Percentiles rank a stretch among this genome's conserved stretches.
Conservation (phyloP, 75 land plant genomes). For the Selaginella tamariscina region DNA sequence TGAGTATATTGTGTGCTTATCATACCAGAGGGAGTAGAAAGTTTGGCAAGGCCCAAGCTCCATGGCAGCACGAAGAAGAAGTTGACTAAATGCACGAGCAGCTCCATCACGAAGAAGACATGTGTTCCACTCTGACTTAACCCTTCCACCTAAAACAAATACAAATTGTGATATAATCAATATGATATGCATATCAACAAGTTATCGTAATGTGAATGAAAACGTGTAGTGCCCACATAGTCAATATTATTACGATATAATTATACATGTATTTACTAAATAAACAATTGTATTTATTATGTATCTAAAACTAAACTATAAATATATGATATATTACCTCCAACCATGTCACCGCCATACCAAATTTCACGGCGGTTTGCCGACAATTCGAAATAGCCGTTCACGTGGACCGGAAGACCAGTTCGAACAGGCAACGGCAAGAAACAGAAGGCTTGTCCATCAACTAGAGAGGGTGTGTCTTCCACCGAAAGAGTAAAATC, state of each 20-base stretch:
- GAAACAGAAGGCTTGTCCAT: conserved; percentile 95
- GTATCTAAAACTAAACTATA: too few species aligned
- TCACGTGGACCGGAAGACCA: conserved; percentile 81
- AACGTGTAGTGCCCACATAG: too few species aligned
- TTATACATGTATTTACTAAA: too few species aligned
- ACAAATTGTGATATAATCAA: too few species aligned
- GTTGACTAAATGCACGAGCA: conserved; percentile 72
- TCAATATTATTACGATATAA: too few species aligned
- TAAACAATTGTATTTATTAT: too few species aligned
- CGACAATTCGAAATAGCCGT: conserved; percentile 93
- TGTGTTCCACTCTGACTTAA: conserved; percentile 80
- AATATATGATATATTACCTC: too few species aligned
- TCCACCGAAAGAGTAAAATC: too few species aligned
- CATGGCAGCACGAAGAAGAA: conserved; percentile 50
- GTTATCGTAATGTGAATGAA: too few species aligned
- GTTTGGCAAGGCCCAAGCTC: conserved; percentile 48
- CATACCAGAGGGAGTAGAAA: conserved; percentile 65
- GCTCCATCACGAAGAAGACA: conserved; percentile 65
- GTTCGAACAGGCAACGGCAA: conserved; percentile 73
- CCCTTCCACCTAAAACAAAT: too few species aligned
- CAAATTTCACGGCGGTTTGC: conserved; percentile 91
- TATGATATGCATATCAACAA: too few species aligned
- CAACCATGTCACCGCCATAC: conserved; percentile 97
- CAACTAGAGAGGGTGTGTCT: conserved; percentile 18
- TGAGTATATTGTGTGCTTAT: too few species aligned